Evolutionary conservation across 2,329 filamentous ascomycete species (phyloP).

Genomic region (Diaporthe eres): DNA sequence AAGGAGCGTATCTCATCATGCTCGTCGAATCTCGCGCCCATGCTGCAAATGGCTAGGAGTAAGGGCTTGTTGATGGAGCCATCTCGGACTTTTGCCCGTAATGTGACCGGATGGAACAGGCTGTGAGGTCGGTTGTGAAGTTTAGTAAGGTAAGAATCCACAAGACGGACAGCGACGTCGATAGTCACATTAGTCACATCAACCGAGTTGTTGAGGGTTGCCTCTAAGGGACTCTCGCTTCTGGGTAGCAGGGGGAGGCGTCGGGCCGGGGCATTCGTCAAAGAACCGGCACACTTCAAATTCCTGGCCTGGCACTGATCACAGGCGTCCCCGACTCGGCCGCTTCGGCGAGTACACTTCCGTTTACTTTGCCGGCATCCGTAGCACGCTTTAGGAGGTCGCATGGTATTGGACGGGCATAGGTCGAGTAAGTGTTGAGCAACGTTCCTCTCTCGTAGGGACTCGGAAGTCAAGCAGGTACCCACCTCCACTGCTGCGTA

Average conservation of each 20-base stretch:
- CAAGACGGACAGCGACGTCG: neutral
- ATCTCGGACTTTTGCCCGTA: neutral
- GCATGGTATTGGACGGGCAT: neutral
- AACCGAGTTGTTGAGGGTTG: neutral
- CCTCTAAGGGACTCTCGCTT: neutral
- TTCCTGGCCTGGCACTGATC: slow-evolving; percentile 14
- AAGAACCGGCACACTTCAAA: neutral
- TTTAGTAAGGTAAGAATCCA: slow-evolving; percentile 3
- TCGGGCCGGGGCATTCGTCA: neutral
- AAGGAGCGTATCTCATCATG: neutral
- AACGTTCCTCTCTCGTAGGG: neutral
- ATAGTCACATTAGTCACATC: neutral
- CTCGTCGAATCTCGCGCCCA: slow-evolving; percentile 4
- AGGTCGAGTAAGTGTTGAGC: too few species aligned
- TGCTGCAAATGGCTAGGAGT: slow-evolving; percentile 3
- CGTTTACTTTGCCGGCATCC: slow-evolving; percentile 10
- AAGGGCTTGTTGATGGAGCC: slow-evolving; percentile 12
- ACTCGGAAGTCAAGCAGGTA: neutral
- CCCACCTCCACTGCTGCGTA: neutral
- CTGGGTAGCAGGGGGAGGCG: neutral
- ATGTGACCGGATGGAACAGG: slow-evolving; percentile 2
- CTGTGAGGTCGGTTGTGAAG: slow-evolving; percentile 8
- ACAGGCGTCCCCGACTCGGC: neutral
- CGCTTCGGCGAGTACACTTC: slow-evolving; percentile 7
- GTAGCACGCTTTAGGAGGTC: neutral